Evolutionary conservation across 768 basidiomycete genomes (phyloP).

Genomic region (Neoboletus magnificus): DNA sequence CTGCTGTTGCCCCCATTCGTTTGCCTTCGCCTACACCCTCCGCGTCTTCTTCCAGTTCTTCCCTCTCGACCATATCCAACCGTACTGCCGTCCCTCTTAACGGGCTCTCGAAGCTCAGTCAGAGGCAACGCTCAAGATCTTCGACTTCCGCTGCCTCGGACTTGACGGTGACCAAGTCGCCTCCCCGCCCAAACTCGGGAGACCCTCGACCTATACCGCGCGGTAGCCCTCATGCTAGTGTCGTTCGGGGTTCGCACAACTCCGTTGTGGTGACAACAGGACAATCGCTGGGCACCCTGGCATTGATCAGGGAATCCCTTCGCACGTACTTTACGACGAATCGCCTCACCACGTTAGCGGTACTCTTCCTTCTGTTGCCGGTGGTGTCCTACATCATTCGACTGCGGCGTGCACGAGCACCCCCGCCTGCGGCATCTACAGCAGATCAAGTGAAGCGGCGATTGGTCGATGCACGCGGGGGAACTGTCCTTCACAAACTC

Average conservation of each 20-base stretch:
- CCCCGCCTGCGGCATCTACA: slow-evolving; percentile 31
- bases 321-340: slow-evolving; percentile 46
- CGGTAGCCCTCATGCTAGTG: slow-evolving; percentile 14
- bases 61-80: slow-evolving; percentile 68
- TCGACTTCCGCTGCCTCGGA: slow-evolving; percentile 26
- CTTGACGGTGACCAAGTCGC: slow-evolving; percentile 24
- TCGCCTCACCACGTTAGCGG: slow-evolving; percentile 44
- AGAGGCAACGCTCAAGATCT: slow-evolving; percentile 16
- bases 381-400: slow-evolving; percentile 49
- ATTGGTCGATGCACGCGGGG: slow-evolving; percentile 41
- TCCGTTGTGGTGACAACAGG: slow-evolving; percentile 13
- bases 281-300: slow-evolving; percentile 27
- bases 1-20: slow-evolving; percentile 27
- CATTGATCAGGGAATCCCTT: slow-evolving; percentile 48
- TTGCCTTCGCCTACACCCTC: slow-evolving; percentile 51
- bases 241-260: slow-evolving; percentile 9
- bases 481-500: slow-evolving; percentile 37
- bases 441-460: slow-evolving; percentile 58
- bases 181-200: slow-evolving; percentile 4
- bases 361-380: slow-evolving; percentile 42
- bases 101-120: slow-evolving; percentile 11
- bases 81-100: slow-evolving; percentile 60
- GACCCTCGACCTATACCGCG: slow-evolving; percentile 8
- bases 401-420: slow-evolving; percentile 40
- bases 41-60: slow-evolving; percentile 58